Conservation (phyloP, 139 green algal genomes). For the Gonium pectorale region DNA sequence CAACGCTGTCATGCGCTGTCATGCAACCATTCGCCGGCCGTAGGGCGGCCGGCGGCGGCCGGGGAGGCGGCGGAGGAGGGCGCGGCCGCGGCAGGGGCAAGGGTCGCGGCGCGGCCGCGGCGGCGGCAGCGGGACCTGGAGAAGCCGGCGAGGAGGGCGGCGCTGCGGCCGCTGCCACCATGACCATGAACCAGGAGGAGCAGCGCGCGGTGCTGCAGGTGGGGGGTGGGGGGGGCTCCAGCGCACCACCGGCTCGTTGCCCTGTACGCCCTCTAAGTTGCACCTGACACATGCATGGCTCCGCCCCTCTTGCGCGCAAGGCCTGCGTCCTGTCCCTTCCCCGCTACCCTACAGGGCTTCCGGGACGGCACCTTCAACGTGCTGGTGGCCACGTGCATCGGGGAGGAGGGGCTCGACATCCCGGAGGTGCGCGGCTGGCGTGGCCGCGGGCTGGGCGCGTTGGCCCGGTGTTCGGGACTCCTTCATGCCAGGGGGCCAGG, state of each 20-base stretch:
- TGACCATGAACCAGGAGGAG: conserved; percentile 63
- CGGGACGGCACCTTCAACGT: conserved; percentile 76
- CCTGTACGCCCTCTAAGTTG: too few species aligned
- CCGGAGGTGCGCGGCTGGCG: conserved; percentile 63
- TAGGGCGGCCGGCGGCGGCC: background rate
- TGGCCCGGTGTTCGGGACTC: too few species aligned
- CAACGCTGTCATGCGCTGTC: too few species aligned
- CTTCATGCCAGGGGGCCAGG: too few species aligned
- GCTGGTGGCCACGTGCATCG: conserved; percentile 95
- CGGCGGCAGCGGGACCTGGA: background rate
- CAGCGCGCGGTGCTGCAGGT: conserved; percentile 61
- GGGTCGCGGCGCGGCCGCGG: background rate
- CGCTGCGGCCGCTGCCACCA: background rate
- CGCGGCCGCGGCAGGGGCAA: background rate
- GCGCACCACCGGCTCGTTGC: too few species aligned
- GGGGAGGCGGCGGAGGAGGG: background rate
- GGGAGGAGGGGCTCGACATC: conserved; percentile 98
- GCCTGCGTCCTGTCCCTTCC: too few species aligned
- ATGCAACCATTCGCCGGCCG: background rate
- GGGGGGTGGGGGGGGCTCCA: background rate
- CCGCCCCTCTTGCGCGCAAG: too few species aligned
- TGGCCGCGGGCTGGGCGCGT: too few species aligned
- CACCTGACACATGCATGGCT: too few species aligned
- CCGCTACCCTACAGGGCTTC: conserved; percentile 67
- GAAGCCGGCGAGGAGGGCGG: background rate